A percentile compares a stretch with the other conserved stretches of the same genome.
phyloP scores from a whole-genome alignment of 2,329 filamentous ascomycete genomes.

The Penicillium expansum region DNA sequence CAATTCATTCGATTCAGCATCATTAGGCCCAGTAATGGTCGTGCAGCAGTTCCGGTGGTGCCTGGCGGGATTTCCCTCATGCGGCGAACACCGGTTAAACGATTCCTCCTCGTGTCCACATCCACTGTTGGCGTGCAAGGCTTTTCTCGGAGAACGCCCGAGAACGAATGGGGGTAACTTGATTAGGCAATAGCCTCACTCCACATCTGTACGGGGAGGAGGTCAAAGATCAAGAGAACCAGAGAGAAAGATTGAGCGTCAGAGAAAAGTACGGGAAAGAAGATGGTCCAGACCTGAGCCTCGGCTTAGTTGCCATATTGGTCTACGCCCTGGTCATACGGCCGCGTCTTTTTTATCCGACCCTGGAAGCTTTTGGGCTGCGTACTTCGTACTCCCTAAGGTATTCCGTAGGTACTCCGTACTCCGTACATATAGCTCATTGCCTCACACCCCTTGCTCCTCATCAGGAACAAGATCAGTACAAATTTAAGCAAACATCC shows the following conservation, averaged over 20 bases:
- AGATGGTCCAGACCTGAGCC: not conserved
- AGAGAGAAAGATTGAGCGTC: not conserved
- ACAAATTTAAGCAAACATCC: not conserved
- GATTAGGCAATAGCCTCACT: not conserved
- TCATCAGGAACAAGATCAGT: not conserved
- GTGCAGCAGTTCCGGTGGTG: not conserved
- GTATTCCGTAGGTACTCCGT: too few relatives aligned
- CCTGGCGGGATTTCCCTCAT: not conserved
- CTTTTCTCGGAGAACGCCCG: not conserved
- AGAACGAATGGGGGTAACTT: not conserved
- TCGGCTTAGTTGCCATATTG: conserved; percentile 2
- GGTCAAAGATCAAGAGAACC: not conserved
- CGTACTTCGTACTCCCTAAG: not conserved
- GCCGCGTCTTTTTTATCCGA: not conserved
- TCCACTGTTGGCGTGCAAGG: not conserved
- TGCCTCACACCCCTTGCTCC: not conserved
- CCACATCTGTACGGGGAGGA: not conserved
- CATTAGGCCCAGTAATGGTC: not conserved
- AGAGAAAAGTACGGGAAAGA: not conserved
- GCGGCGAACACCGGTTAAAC: not conserved
- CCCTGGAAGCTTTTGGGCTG: not conserved
- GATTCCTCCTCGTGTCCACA: not conserved
- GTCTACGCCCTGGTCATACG: not conserved
- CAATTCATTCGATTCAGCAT: not conserved
- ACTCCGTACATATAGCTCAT: not conserved